A percentile compares a stretch with the other conserved stretches of the same genome.
Conservation (phyloP, 495 filamentous ascomycete genomes). For the Xylaria flabelliformis region DNA sequence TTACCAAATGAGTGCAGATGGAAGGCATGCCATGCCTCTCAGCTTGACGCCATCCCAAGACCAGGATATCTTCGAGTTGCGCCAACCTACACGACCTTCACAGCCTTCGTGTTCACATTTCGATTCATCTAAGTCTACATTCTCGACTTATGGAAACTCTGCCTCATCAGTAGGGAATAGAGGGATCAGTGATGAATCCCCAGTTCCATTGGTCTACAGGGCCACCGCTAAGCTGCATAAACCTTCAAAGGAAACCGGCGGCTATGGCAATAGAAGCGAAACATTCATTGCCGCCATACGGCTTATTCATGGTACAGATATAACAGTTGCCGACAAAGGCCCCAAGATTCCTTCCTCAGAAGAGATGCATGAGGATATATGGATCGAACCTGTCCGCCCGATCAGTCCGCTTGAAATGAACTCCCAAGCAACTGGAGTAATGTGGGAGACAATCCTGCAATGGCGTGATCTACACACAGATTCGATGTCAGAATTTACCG, state of each 20-base stretch:
- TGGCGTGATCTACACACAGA: background rate
- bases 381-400: slow-evolving; percentile 1
- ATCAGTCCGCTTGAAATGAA: background rate
- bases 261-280: background rate
- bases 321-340: background rate
- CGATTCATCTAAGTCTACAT: background rate
- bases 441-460: slow-evolving; percentile 2
- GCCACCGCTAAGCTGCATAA: background rate
- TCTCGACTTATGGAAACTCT: background rate
- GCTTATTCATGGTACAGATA: background rate
- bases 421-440: slow-evolving; percentile 10
- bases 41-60: background rate
- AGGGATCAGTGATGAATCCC: background rate
- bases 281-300: slow-evolving; percentile 1
- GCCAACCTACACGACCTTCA: background rate
- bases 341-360: background rate
- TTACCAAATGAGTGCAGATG: background rate
- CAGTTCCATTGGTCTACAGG: background rate
- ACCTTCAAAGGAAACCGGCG: background rate
- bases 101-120: background rate
- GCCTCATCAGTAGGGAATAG: background rate
- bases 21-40: background rate
- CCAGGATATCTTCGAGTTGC: background rate
- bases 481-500: background rate
- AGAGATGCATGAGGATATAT: slow-evolving; percentile 2